These are phyloP conservation scores for Hyphopichia fennica DNA, from an alignment of 1,139 yeast species.

Conservation along the genomic window DNA sequence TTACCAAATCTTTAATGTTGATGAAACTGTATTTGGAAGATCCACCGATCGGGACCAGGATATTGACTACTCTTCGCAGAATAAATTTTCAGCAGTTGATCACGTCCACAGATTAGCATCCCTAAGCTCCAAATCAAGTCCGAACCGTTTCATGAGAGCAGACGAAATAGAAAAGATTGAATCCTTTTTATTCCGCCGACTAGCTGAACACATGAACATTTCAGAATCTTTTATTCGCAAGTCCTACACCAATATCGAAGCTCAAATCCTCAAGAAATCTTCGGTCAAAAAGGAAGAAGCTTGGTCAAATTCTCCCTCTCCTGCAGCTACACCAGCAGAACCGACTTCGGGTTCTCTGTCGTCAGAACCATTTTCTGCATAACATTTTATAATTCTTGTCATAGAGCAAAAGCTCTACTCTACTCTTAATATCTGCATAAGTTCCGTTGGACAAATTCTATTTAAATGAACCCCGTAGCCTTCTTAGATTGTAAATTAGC, in stretches of 20 bases:
- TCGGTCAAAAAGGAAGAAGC: background rate
- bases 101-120: background rate
- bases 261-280: background rate
- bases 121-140: background rate
- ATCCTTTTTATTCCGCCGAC: background rate
- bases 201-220: background rate
- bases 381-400: background rate
- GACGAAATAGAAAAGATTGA: background rate
- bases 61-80: background rate
- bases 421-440: too few relatives aligned
- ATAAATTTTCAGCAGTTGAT: background rate
- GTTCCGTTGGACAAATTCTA: too few relatives aligned
- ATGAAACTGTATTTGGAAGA: conserved; percentile 4
- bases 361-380: background rate
- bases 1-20: conserved; percentile 33
- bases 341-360: background rate
- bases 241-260: background rate
- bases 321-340: background rate
- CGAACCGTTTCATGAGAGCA: background rate
- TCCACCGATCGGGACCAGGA: background rate
- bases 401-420: too few relatives aligned
- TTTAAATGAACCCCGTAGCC: too few relatives aligned
- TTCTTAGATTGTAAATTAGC: too few relatives aligned
- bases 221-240: background rate
- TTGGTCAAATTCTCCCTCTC: background rate